phyloP scores from a whole-genome alignment of 345 rosid species.

The Balakata baccata region DNA sequence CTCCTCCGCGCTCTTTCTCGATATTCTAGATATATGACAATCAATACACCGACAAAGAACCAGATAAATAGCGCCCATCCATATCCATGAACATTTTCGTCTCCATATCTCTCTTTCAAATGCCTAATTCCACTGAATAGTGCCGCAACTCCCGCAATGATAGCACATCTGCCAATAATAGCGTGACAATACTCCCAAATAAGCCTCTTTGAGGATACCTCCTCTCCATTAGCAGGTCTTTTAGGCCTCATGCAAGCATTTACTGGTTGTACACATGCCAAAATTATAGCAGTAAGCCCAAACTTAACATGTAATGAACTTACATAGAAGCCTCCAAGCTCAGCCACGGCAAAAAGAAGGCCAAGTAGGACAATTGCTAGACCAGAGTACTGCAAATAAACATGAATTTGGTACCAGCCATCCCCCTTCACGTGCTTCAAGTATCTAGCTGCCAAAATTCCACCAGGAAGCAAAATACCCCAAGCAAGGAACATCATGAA shows the following conservation, averaged over 20 bases:
- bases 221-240: slow-evolving; percentile 59
- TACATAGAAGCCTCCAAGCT: slow-evolving; percentile 67
- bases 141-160: slow-evolving; percentile 53
- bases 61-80: slow-evolving; percentile 61
- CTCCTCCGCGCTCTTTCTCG: slow-evolving; percentile 43
- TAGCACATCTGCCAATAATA: slow-evolving; percentile 64
- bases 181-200: slow-evolving; percentile 84
- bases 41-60: slow-evolving; percentile 49
- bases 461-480: slow-evolving; percentile 94
- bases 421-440: slow-evolving; percentile 92
- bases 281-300: slow-evolving; percentile 66
- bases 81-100: slow-evolving; percentile 72
- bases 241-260: slow-evolving; percentile 83
- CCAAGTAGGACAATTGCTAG: slow-evolving; percentile 76
- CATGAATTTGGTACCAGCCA: slow-evolving; percentile 88
- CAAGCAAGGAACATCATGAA: slow-evolving; percentile 99
- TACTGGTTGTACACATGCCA: slow-evolving; percentile 74
- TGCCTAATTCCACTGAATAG: slow-evolving; percentile 72
- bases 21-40: slow-evolving; percentile 64
- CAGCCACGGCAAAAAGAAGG: slow-evolving; percentile 89
- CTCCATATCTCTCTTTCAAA: slow-evolving; percentile 75
- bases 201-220: slow-evolving; percentile 44
- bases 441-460: slow-evolving; percentile 82
- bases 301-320: slow-evolving; percentile 76
- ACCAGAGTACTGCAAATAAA: slow-evolving; percentile 87